Base-by-base conservation (phyloP, 2,329 filamentous ascomycete genomes). In the Fusarium aywerte region DNA sequence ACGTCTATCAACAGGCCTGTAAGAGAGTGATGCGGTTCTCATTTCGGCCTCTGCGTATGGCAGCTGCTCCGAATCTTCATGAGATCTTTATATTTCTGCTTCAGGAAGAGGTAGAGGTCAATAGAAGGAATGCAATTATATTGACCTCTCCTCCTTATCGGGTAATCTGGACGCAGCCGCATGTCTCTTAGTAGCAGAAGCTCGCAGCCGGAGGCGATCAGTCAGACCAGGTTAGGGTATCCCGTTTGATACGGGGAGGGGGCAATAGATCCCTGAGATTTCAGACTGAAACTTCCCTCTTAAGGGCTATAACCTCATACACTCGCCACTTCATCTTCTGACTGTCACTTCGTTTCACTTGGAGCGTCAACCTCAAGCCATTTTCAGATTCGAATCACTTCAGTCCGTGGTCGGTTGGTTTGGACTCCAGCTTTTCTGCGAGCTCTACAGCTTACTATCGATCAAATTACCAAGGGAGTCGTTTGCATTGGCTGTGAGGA, bases 81-180 rank as follows among this genome's bases (percentile, higher is more conserved):
- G 61, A 69, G 13, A 44, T 69, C 9, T 68, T 61, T 21, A 3
- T 4, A 1, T 59, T 40, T 4, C 40, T 69, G 4, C 33, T 59
- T 1, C 0, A 23, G 0, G 20, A 12, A 3, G 39, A 21, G 7
- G 32, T 32, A 0, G 18, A 8, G 4, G 29, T 25, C 15, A 45
- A 55, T 3, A 0, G 23, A 0, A 43, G 18, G 3, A 2, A 13
- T 4, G 32, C 18, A 21, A 51, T 13, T 0, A 13, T 12, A n/a
- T 65, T 0, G 54, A 58, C 7, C 36, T 65, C 3, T 59, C 21
- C 3, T n/a, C 54, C 0, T 20, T 43, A 12, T 57, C 52, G 8
- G 7, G 8, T 25, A 8, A 8, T 8, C 8, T 8, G 8, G 5
- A 25, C 25, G 25, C 25, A 25, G 8, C 25, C 8, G 25, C 25